phyloP scores from a whole-genome alignment of 768 basidiomycete genomes.

The Erythrobasidium yunnanense region DNA sequence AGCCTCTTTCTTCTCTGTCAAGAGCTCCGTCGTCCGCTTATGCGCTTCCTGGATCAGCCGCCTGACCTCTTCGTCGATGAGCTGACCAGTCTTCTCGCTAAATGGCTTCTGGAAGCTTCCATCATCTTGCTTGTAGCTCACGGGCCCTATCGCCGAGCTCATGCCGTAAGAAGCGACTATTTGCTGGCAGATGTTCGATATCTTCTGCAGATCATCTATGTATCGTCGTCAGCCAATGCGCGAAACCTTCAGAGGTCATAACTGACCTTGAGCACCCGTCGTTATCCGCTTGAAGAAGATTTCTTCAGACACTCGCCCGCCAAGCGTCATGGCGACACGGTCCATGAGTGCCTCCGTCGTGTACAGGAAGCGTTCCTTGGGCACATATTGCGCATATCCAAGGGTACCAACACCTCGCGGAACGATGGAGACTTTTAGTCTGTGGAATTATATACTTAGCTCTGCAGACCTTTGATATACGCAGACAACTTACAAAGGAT shows the following conservation, averaged over 20 bases:
- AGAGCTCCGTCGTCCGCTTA: slow-evolving; percentile 64
- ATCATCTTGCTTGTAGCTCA: slow-evolving; percentile 81
- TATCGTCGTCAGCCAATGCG: too few relatives aligned
- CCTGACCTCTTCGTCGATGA: slow-evolving; percentile 79
- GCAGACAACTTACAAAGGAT: slow-evolving; percentile 73
- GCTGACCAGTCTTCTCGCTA: slow-evolving; percentile 91
- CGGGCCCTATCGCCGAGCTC: slow-evolving; percentile 86
- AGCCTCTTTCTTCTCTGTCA: slow-evolving; percentile 68
- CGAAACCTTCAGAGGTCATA: too few relatives aligned
- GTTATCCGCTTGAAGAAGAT: slow-evolving; percentile 93
- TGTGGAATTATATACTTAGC: slow-evolving; percentile 63
- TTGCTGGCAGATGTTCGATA: slow-evolving; percentile 94
- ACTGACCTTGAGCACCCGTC: slow-evolving; percentile 91
- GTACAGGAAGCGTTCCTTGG: slow-evolving; percentile 87
- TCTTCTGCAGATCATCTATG: slow-evolving; percentile 97
- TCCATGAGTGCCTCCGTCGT: slow-evolving; percentile 90
- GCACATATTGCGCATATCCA: slow-evolving; percentile 95
- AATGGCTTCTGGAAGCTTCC: slow-evolving; percentile 93
- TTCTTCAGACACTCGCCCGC: slow-evolving; percentile 94
- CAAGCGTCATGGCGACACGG: slow-evolving; percentile 95
- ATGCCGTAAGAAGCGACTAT: slow-evolving; percentile 56
- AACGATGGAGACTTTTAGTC: slow-evolving; percentile 87
- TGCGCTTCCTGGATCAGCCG: slow-evolving; percentile 91
- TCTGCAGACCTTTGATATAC: background rate
- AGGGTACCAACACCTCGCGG: slow-evolving; percentile 89